Conservation (phyloP, 1,139 yeast genomes). For the Meyerozyma guilliermondii region DNA sequence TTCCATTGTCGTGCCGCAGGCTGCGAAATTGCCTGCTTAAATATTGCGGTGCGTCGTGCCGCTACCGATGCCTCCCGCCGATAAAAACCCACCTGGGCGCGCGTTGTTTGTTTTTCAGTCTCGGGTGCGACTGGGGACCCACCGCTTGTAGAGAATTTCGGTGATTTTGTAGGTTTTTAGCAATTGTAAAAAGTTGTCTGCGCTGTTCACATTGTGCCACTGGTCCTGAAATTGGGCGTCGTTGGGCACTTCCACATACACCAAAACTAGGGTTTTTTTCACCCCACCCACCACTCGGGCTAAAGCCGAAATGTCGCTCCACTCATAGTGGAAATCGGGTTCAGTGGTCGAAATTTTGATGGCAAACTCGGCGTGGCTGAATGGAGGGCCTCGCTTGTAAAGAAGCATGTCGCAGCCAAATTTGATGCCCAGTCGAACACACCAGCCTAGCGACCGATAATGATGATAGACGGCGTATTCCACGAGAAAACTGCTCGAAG, state of each 20-base stretch:
- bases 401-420: slow-evolving; percentile 82
- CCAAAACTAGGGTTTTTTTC: slow-evolving; percentile 67
- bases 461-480: slow-evolving; percentile 80
- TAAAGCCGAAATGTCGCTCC: slow-evolving; percentile 63
- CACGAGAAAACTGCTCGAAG: slow-evolving; percentile 37
- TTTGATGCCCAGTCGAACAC: slow-evolving; percentile 86
- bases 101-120: slow-evolving; percentile 37
- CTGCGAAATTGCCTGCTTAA: background rate
- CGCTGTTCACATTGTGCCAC: slow-evolving; percentile 9
- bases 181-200: slow-evolving; percentile 21
- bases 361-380: slow-evolving; percentile 88
- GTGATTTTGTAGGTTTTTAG: slow-evolving; percentile 44
- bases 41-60: background rate
- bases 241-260: slow-evolving; percentile 55
- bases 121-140: slow-evolving; percentile 82
- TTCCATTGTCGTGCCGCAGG: background rate
- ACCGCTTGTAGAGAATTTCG: slow-evolving; percentile 68
- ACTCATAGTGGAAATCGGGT: slow-evolving; percentile 27
- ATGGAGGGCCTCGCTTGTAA: slow-evolving; percentile 91
- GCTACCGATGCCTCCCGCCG: slow-evolving; percentile 1
- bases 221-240: slow-evolving; percentile 23
- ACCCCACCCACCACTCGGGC: slow-evolving; percentile 87
- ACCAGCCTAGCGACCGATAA: slow-evolving; percentile 89
- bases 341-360: slow-evolving; percentile 44
- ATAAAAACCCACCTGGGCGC: background rate